Evolutionary conservation across 2,329 filamentous ascomycete species (phyloP), one percentile per base, ranked within the genome.

Genomic region (Pyrenophora tritici-repentis): DNA sequence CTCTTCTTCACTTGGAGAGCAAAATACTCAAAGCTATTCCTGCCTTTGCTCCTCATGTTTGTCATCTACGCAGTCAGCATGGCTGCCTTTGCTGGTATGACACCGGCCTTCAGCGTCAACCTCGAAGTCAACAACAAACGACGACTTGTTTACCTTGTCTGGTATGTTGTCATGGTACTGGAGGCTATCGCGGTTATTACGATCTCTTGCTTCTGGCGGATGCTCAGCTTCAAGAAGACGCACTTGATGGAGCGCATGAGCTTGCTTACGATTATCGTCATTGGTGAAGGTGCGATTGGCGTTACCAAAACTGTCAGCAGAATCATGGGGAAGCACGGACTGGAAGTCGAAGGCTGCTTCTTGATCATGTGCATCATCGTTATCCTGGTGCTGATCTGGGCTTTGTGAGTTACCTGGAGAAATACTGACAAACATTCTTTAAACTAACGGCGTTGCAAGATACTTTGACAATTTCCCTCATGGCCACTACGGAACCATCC

Each of bases 231-330:
- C 63, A 80, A 83, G 52, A 76, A 81, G 48, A 87, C 83, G 0
- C 83, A 87, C 64, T 68, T 88, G 47, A 84, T 85, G 62, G 83
- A 85, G 61, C 79, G 86, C 8, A 81, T 88, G 79, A 81, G 80
- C 10, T 75, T 87, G 2, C 74, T 88, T 47, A 88, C 85, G 0
- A 76, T 87, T 40, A 86, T 88, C 53, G 84, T 88, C 48, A 80
- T 88, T 50, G 85, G 86, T 12, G 85, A 88, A 62, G 84, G 84
- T 42, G 81, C 86, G 13, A 85, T 87, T 33, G 80, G 82, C n/a
- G 74, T 87, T 22, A 81, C 79, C 18, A 79, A 80, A 63, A 79
- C 79, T 31, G 81, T 87, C 14, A 62, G 63, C 4, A 63, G 63
- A 32, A 58, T 73, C 43, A 73, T 74, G 71, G 70, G 71, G 2